phyloP scores from a whole-genome alignment of 352 stramenopile genomes.

The Thraustochytrium striatum region DNA sequence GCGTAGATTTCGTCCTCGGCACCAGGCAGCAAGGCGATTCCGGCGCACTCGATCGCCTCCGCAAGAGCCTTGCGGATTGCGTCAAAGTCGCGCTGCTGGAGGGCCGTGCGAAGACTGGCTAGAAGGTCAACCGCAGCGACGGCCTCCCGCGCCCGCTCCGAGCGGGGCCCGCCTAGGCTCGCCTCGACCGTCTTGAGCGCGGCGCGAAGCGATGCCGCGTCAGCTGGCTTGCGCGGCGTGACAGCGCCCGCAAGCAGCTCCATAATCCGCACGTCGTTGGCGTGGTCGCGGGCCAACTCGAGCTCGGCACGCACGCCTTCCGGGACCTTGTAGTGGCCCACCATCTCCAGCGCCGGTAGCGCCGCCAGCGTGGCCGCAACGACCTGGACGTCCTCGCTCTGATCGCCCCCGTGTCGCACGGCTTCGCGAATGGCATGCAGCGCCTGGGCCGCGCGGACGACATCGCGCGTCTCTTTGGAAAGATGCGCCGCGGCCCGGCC shows the following conservation, averaged over 20 bases:
- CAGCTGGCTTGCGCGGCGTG: constrained; percentile 1
- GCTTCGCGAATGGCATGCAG: neutral
- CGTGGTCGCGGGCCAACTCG: constrained; percentile 21
- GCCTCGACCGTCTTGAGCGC: constrained; percentile 6
- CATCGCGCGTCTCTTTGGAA: neutral
- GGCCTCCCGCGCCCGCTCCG: neutral
- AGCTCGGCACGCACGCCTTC: neutral
- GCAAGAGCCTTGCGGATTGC: neutral
- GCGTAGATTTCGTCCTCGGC: constrained; percentile 28
- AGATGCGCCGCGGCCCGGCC: neutral
- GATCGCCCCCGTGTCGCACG: neutral
- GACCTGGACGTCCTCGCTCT: constrained; percentile 8
- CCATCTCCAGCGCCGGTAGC: neutral
- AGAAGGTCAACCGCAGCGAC: constrained; percentile 13
- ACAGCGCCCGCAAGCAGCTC: neutral
- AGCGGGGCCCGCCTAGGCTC: neutral
- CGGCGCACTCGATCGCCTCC: neutral
- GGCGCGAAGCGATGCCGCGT: neutral
- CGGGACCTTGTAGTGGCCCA: neutral
- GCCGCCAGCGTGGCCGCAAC: neutral
- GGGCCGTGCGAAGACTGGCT: neutral
- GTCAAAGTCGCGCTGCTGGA: constrained; percentile 7
- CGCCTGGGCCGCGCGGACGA: neutral
- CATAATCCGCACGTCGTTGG: constrained; percentile 15
- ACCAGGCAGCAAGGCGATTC: neutral